These are phyloP conservation scores for Dichotomopilus funicola DNA, from an alignment of 2,329 filamentous ascomycete species.

Conservation along the genomic window DNA sequence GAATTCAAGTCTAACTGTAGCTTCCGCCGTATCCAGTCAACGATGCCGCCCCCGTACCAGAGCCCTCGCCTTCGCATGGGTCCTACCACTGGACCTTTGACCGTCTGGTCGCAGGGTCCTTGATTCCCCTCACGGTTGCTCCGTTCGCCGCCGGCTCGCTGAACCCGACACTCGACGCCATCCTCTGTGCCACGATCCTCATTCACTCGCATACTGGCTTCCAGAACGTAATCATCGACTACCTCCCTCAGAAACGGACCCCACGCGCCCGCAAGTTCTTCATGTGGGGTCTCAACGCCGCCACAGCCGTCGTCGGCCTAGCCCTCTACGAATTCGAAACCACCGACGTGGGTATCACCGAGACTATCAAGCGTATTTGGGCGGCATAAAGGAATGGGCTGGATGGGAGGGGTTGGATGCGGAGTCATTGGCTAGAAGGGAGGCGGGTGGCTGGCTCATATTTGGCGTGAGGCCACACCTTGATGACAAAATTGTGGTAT, in stretches of 20 bases:
- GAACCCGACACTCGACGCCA: slow-evolving; percentile 80
- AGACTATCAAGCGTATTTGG: slow-evolving; percentile 85
- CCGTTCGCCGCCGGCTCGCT: slow-evolving; percentile 89
- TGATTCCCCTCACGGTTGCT: slow-evolving; percentile 80
- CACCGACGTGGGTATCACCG: slow-evolving; percentile 91
- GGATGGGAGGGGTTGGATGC: background rate
- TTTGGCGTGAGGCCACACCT: no score
- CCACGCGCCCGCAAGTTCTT: slow-evolving; percentile 61
- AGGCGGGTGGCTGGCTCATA: background rate
- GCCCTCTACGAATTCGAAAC: slow-evolving; percentile 99
- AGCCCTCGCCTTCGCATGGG: slow-evolving; percentile 70
- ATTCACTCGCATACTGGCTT: slow-evolving; percentile 96
- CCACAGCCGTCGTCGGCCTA: slow-evolving; percentile 74
- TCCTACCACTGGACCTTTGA: slow-evolving; percentile 99
- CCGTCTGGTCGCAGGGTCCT: slow-evolving; percentile 69
- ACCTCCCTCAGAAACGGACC: slow-evolving; percentile 68
- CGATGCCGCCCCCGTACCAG: slow-evolving; percentile 71
- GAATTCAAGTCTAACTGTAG: slow-evolving; percentile 16
- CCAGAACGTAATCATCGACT: slow-evolving; percentile 84
- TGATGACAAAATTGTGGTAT: no score
- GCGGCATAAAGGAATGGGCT: slow-evolving; percentile 49
- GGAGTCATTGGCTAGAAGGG: background rate
- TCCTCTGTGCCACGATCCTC: slow-evolving; percentile 75
- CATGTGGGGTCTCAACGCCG: slow-evolving; percentile 71
- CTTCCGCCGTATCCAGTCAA: slow-evolving; percentile 57